phyloP scores from a whole-genome alignment of 2,329 filamentous ascomycete species.

The Verticillium tricorpus region DNA sequence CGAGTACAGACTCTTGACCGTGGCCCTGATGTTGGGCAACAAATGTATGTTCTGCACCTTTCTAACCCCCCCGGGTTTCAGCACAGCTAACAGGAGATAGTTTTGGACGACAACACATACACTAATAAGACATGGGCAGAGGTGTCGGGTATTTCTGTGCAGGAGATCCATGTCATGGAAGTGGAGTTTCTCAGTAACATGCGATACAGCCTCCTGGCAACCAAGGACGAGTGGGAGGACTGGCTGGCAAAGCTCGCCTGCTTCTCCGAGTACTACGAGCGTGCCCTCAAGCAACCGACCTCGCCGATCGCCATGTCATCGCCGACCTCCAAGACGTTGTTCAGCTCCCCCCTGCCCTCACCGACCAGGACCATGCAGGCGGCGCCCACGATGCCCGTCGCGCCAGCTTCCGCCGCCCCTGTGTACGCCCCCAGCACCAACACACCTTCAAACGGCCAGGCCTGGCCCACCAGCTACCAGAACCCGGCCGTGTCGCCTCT shows the following conservation, averaged over 20 bases:
- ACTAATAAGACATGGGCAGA: constrained; percentile 99
- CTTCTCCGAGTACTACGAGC: constrained; percentile 79
- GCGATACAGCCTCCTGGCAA: constrained; percentile 87
- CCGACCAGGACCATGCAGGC: constrained; percentile 34
- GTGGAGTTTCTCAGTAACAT: constrained; percentile 99
- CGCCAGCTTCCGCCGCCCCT: constrained; percentile 26
- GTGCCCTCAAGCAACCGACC: constrained; percentile 43
- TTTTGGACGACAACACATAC: constrained; percentile 97
- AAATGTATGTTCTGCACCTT: constrained; percentile 61
- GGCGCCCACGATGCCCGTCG: constrained; percentile 25
- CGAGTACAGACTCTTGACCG: constrained; percentile 87
- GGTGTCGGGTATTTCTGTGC: constrained; percentile 88
- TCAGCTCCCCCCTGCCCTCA: constrained; percentile 44
- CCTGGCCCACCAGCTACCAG: constrained; percentile 33
- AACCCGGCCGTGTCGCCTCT: constrained; percentile 42
- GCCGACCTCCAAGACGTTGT: constrained; percentile 28
- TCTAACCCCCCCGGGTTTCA: neutral
- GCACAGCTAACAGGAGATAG: constrained; percentile 30
- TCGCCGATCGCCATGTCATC: constrained; percentile 38
- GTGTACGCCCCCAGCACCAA: constrained; percentile 36
- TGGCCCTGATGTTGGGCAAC: constrained; percentile 95
- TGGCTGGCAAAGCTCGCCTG: constrained; percentile 82
- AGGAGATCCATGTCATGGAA: constrained; percentile 98
- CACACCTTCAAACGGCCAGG: constrained; percentile 23
- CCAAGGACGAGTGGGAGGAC: constrained; percentile 77